These are phyloP conservation scores for Cystobasidium onofrii DNA, from an alignment of 768 basidiomycete genomes.

Conservation along the genomic window DNA sequence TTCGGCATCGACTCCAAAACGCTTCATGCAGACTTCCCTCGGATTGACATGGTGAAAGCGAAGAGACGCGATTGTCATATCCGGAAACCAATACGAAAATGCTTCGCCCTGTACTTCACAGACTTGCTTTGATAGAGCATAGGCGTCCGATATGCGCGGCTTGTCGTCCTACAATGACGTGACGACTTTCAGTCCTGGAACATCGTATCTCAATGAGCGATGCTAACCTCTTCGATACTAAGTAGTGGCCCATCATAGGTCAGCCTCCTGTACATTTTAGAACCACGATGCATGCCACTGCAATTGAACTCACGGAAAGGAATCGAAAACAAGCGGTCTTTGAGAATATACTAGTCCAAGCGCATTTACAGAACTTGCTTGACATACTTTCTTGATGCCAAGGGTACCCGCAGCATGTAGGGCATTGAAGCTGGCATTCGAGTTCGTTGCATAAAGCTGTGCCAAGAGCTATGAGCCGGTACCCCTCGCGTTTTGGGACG, in stretches of 20 bases:
- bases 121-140: slow-evolving; percentile 8
- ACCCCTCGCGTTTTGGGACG: not conserved
- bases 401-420: not conserved
- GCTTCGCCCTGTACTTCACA: not conserved
- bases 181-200: too few species aligned
- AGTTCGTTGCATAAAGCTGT: not conserved
- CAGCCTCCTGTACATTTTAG: too few species aligned
- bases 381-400: not conserved
- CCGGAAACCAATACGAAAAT: not conserved
- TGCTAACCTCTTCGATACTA: not conserved
- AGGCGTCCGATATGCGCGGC: not conserved
- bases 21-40: not conserved
- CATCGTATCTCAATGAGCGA: too few species aligned
- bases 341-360: not conserved
- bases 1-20: not conserved
- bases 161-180: not conserved
- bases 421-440: slow-evolving; percentile 7
- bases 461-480: not conserved
- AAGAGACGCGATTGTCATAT: not conserved
- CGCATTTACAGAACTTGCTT: slow-evolving; percentile 1
- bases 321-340: not conserved
- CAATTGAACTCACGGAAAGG: not conserved
- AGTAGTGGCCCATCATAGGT: not conserved
- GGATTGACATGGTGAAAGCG: slow-evolving; percentile 19
- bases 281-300: too few species aligned